Conservation (phyloP, 1,284 basidiomycete species). For the Pyrrhoderma noxium region DNA sequence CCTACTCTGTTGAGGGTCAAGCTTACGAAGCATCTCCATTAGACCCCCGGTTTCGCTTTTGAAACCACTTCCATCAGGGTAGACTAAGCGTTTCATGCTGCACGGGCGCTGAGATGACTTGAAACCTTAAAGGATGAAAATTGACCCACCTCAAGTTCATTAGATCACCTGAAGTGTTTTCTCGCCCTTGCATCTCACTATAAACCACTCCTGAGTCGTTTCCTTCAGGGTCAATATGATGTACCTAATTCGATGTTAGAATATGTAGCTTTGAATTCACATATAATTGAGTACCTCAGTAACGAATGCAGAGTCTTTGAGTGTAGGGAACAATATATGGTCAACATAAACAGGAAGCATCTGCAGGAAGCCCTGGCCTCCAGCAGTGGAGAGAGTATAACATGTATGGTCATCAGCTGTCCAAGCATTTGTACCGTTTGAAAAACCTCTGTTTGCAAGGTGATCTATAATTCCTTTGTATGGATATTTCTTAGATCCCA, state of each 20-base stretch:
- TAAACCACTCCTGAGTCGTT: conserved; percentile 96
- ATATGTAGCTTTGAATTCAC: conserved; percentile 7
- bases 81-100: conserved; percentile 75
- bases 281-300: conserved; percentile 62
- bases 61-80: conserved; percentile 82
- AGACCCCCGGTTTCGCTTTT: conserved; percentile 95
- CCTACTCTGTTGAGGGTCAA: conserved; percentile 88
- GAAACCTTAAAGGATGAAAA: background rate
- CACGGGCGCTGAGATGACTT: background rate
- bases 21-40: conserved; percentile 83
- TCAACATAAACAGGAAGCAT: conserved; percentile 94
- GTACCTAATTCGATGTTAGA: conserved; percentile 47
- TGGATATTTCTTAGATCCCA: conserved; percentile 91
- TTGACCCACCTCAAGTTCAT: conserved; percentile 73
- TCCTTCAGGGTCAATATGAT: conserved; percentile 87
- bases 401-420: conserved; percentile 86
- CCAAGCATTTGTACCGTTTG: conserved; percentile 86
- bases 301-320: conserved; percentile 84
- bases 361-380: conserved; percentile 91
- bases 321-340: conserved; percentile 94
- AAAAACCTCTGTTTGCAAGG: conserved; percentile 95
- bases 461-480: conserved; percentile 97
- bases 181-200: conserved; percentile 96
- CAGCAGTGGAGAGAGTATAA: conserved; percentile 97
- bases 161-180: conserved; percentile 87